phyloP scores from a whole-genome alignment of 352 stramenopile genomes.

The Peronosclerospora sorghi region DNA sequence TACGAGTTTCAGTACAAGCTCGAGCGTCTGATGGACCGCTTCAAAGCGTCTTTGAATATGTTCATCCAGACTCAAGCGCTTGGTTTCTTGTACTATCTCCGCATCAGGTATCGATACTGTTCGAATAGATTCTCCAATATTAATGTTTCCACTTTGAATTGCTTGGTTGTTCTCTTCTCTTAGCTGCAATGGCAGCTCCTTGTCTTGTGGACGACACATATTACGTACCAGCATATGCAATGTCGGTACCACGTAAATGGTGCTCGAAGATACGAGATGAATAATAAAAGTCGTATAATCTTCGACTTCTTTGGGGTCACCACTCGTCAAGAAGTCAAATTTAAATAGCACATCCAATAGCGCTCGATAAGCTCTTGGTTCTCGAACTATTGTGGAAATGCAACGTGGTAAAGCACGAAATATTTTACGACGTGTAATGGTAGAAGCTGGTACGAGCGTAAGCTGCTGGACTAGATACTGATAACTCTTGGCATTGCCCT shows the following conservation, averaged over 20 bases:
- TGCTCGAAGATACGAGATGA: constrained; percentile 76
- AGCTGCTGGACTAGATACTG: constrained; percentile 62
- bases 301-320: constrained; percentile 38
- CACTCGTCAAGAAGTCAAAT: constrained; percentile 47
- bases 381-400: constrained; percentile 63
- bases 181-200: constrained; percentile 32
- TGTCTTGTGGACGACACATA: constrained; percentile 37
- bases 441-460: constrained; percentile 24
- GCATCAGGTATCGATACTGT: constrained; percentile 1
- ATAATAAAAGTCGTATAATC: constrained; percentile 66
- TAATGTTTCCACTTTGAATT: constrained; percentile 16
- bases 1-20: constrained; percentile 56
- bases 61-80: constrained; percentile 28
- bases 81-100: constrained; percentile 5
- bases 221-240: constrained; percentile 80
- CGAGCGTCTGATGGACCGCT: constrained; percentile 44
- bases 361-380: constrained; percentile 53
- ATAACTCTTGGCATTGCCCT: constrained; percentile 78
- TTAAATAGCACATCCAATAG: constrained; percentile 77
- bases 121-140: constrained; percentile 36
- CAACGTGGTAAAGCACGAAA: constrained; percentile 60
- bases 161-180: constrained; percentile 4
- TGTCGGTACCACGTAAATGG: constrained; percentile 66
- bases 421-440: constrained; percentile 53
- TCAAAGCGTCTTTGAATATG: constrained; percentile 48